phyloP scores from a whole-genome alignment of 306 rosid genomes.

The Leucaena leucocephala region DNA sequence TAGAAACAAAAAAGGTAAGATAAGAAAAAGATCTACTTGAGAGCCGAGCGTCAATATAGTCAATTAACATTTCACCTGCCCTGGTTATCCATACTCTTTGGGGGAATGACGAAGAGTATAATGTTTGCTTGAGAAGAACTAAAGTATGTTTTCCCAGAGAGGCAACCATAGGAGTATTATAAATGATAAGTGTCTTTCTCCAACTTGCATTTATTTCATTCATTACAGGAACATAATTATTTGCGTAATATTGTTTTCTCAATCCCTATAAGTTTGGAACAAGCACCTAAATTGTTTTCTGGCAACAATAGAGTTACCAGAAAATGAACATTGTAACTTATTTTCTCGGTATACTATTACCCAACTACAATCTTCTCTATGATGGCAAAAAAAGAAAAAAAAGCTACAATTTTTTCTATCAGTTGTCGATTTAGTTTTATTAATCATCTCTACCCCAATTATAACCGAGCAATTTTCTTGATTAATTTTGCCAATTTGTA shows the following conservation, averaged over 20 bases:
- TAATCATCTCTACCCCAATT: not conserved
- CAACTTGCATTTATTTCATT: not conserved
- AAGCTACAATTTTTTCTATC: not conserved
- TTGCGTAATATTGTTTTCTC: not conserved
- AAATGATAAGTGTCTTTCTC: not conserved
- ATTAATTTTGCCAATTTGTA: not conserved
- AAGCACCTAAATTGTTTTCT: not conserved
- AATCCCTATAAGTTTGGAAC: not conserved
- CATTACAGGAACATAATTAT: no score
- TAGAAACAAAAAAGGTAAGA: conserved; percentile 16
- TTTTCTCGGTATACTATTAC: no score
- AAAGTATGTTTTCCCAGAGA: not conserved
- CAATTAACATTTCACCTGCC: not conserved
- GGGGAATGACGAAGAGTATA: not conserved
- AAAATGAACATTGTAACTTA: no score
- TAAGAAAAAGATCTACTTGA: not conserved
- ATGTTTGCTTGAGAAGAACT: not conserved
- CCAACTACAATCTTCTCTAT: no score
- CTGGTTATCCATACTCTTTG: not conserved
- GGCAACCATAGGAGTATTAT: not conserved
- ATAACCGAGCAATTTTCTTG: not conserved
- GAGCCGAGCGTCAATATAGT: not conserved
- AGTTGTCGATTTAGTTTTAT: not conserved
- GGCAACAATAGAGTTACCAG: no score
- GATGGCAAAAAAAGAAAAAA: no score